Evolutionary conservation across 768 basidiomycete species (phyloP).

Genomic region (Scleroderma bovista): DNA sequence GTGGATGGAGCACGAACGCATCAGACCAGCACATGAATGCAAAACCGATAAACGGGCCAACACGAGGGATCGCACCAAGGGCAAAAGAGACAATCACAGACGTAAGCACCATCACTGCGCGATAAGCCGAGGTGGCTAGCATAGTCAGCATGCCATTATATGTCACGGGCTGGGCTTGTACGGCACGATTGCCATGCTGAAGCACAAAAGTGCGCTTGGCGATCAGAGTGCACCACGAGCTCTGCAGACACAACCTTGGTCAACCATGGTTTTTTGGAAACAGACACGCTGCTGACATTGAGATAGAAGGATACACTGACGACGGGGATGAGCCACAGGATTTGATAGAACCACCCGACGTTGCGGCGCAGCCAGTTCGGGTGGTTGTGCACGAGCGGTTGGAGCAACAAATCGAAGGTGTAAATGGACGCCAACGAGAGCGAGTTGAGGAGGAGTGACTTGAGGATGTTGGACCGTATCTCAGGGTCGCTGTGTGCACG

Average conservation of each 20-base stretch:
- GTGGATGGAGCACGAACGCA: slow-evolving; percentile 52
- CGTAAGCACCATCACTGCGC: slow-evolving; percentile 75
- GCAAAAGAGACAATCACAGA: slow-evolving; percentile 65
- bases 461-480: slow-evolving; percentile 67
- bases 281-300: slow-evolving; percentile 50
- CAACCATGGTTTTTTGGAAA: not conserved
- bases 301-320: slow-evolving; percentile 73
- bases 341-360: slow-evolving; percentile 70
- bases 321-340: slow-evolving; percentile 76
- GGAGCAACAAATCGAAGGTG: slow-evolving; percentile 66
- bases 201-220: slow-evolving; percentile 69
- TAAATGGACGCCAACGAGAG: slow-evolving; percentile 71
- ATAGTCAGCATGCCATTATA: slow-evolving; percentile 69
- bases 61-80: slow-evolving; percentile 56
- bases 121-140: slow-evolving; percentile 76
- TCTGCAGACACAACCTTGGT: slow-evolving; percentile 38
- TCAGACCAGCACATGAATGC: slow-evolving; percentile 83
- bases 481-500: slow-evolving; percentile 56
- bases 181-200: slow-evolving; percentile 60
- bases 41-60: slow-evolving; percentile 59
- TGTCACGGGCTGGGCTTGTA: slow-evolving; percentile 47
- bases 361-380: slow-evolving; percentile 67
- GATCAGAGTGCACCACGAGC: slow-evolving; percentile 70
- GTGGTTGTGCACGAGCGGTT: slow-evolving; percentile 58
- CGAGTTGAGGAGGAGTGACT: slow-evolving; percentile 68